Conservation (phyloP, 139 green algal species). For the Tetradesmus lagerheimii region DNA sequence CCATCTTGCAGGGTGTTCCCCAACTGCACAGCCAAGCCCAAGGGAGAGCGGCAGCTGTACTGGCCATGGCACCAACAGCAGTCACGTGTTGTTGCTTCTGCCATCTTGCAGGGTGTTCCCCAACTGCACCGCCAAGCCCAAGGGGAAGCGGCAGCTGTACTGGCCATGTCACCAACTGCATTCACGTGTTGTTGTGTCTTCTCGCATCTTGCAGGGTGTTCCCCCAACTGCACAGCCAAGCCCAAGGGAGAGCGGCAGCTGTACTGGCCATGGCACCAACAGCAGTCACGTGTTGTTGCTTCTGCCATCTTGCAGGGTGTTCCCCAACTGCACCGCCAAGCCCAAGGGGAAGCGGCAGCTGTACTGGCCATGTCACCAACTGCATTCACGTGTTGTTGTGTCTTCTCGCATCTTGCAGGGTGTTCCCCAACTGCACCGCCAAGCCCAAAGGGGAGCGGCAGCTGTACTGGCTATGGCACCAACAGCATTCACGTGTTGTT, state of each 20-base stretch:
- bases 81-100: too few species aligned
- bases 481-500: background rate
- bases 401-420: slow-evolving; percentile 56
- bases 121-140: slow-evolving; percentile 84
- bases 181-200: too few species aligned
- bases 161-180: too few species aligned
- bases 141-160: slow-evolving; percentile 73
- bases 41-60: slow-evolving; percentile 73
- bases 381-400: too few species aligned
- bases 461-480: slow-evolving; percentile 30
- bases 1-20: slow-evolving; percentile 81
- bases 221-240: slow-evolving; percentile 86
- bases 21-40: slow-evolving; percentile 84
- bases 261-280: too few species aligned
- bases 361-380: too few species aligned
- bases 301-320: slow-evolving; percentile 68
- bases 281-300: too few species aligned
- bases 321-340: slow-evolving; percentile 87
- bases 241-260: slow-evolving; percentile 75
- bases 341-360: slow-evolving; percentile 74
- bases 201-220: slow-evolving; percentile 79
- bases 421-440: slow-evolving; percentile 87
- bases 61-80: too few species aligned
- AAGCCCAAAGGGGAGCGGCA: slow-evolving; percentile 80
- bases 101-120: slow-evolving; percentile 81